Base-by-base conservation (phyloP, 805 yeast genomes). In the Brettanomyces anomalus region DNA sequence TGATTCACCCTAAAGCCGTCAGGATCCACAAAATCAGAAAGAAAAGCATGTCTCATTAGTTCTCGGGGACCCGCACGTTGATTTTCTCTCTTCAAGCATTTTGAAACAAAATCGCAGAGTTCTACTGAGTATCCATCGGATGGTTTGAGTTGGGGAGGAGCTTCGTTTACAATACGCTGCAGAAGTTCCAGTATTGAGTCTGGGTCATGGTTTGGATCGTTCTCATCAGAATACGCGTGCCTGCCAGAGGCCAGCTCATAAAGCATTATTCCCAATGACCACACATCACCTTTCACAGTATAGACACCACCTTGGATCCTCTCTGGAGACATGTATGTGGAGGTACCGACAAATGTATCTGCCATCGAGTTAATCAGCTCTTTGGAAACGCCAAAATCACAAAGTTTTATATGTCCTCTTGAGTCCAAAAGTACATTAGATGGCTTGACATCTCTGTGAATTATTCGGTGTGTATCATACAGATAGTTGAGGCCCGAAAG, bases 321-420 rank as follows among this genome's bases (percentile, higher is more conserved):
- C 55, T 93, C 99, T 0, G 99, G 99, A 1, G 96, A 85, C 94
- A 93, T 93, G 59, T 93, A 93, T 0, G 95, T 87, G 1, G 96
- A 87, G 0, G 99, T 93, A 1, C 99, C 99, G 8, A 93, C 97
- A 68, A 93, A 93, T 0, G 98, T 93, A 55, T 93, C 96, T 0
- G 97, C 98, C 45, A 93, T 75, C 1, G 98, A 93, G 62, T 90
- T 88, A 44, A 86, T 85, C 41, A 93, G 71, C 57, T 88, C 96
- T 46, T 96, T 79, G 26, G 89, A 79, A 5, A 93, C 99, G 18
- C 99, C 99, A 66, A 93, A 93, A 63, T 93, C 99, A 64, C 97
- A 89, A 19, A 93, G 71, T 61, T 89, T 93, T 51, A 93, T 79
- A 49, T 81, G 83, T 20, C 98, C 98, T 49, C 71, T 75, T 33